Evolutionary conservation across 805 yeast species (phyloP).

Genomic region (Metschnikowia gruessii): DNA sequence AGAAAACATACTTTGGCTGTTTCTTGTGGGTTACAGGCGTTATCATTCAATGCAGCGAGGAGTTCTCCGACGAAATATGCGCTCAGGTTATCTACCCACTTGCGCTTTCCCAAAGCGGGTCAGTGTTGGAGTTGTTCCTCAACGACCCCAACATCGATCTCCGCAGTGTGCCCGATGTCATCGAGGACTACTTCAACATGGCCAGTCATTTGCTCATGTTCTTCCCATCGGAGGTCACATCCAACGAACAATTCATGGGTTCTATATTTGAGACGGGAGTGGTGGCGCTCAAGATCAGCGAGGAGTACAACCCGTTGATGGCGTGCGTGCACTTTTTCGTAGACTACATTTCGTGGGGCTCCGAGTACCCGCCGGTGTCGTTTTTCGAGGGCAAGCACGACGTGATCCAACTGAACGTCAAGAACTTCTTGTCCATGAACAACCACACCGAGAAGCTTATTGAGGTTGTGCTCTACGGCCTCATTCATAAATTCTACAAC

Average conservation of each 20-base stretch:
- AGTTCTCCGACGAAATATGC: slow-evolving; percentile 60
- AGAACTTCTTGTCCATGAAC: slow-evolving; percentile 40
- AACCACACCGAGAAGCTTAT: slow-evolving; percentile 58
- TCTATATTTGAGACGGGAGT: slow-evolving; percentile 59
- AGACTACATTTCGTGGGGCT: slow-evolving; percentile 84
- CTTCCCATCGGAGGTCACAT: slow-evolving; percentile 55
- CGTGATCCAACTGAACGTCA: slow-evolving; percentile 52
- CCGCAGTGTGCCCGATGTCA: slow-evolving; percentile 56
- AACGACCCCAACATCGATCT: slow-evolving; percentile 26
- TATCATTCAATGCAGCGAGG: slow-evolving; percentile 51
- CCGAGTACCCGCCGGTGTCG: slow-evolving; percentile 75
- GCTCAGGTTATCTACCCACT: slow-evolving; percentile 70
- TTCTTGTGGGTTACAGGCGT: slow-evolving; percentile 89
- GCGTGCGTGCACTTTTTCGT: slow-evolving; percentile 72
- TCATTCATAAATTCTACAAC: slow-evolving; percentile 65
- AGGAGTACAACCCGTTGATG: slow-evolving; percentile 68
- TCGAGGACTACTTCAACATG: slow-evolving; percentile 87
- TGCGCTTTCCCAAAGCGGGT: slow-evolving; percentile 60
- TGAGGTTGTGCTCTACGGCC: slow-evolving; percentile 55
- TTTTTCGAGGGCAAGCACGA: slow-evolving; percentile 43
- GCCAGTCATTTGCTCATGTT: slow-evolving; percentile 73
- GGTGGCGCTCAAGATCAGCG: slow-evolving; percentile 47
- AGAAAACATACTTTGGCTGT: slow-evolving; percentile 69
- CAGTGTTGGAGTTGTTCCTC: slow-evolving; percentile 48
- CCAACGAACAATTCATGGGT: slow-evolving; percentile 44